These are phyloP conservation scores for Litsea cubeba DNA, from an alignment of 164 flowering plant genomes.

Conservation along the genomic window DNA sequence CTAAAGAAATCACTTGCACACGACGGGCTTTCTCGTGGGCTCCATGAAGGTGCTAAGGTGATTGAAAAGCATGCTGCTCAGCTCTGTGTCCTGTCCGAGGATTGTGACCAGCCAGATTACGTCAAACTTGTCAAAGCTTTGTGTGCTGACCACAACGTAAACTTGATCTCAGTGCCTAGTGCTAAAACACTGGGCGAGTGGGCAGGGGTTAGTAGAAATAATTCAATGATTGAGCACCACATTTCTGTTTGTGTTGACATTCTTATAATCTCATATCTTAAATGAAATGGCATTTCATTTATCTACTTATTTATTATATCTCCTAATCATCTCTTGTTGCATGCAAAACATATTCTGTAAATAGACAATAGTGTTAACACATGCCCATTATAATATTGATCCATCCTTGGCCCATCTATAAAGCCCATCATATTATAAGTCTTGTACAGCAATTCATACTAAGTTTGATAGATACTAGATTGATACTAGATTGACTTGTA, in stretches of 20 bases:
- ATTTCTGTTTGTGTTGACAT: background rate
- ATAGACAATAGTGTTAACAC: too few relatives aligned
- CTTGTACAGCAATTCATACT: too few relatives aligned
- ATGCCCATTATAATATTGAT: too few relatives aligned
- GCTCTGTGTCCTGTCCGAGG: slow-evolving; percentile 78
- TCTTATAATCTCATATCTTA: background rate
- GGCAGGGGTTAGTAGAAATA: slow-evolving; percentile 54
- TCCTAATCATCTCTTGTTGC: too few relatives aligned
- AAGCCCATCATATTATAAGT: too few relatives aligned
- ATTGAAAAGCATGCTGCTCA: slow-evolving; percentile 80
- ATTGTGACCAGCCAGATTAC: slow-evolving; percentile 72
- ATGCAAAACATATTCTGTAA: too few relatives aligned
- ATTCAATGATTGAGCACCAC: background rate
- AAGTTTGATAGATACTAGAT: too few relatives aligned
- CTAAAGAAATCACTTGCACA: slow-evolving; percentile 66
- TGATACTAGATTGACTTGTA: too few relatives aligned
- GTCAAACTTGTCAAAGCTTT: slow-evolving; percentile 69
- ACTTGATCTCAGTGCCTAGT: slow-evolving; percentile 63
- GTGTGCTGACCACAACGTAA: slow-evolving; percentile 68
- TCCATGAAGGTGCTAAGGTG: slow-evolving; percentile 74
- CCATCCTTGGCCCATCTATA: too few relatives aligned
- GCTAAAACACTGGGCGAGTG: slow-evolving; percentile 83
- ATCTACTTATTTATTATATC: too few relatives aligned
- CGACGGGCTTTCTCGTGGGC: slow-evolving; percentile 62
- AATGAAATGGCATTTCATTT: background rate